Evolutionary conservation across 805 yeast species (phyloP).

Genomic region (Wickerhamomyces alni): DNA sequence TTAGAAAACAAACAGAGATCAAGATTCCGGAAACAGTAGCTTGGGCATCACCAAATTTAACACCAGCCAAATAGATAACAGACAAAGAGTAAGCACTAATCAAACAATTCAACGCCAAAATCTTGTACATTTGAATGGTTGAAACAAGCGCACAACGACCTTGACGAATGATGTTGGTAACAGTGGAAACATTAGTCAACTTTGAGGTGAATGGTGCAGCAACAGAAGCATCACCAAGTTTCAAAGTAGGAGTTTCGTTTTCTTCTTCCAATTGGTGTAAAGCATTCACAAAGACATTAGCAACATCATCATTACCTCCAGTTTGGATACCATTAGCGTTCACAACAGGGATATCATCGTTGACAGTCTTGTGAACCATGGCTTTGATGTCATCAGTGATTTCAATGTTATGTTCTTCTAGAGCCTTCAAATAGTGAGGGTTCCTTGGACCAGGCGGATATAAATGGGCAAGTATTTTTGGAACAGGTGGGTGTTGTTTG

Average conservation of each 20-base stretch:
- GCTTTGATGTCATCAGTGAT: slow-evolving; percentile 69
- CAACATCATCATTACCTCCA: slow-evolving; percentile 35
- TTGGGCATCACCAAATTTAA: slow-evolving; percentile 96
- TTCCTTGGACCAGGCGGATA: slow-evolving; percentile 94
- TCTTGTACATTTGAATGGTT: slow-evolving; percentile 98
- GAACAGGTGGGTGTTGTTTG: slow-evolving; percentile 78
- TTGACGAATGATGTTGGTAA: slow-evolving; percentile 90
- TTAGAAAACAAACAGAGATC: slow-evolving; percentile 88
- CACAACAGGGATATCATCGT: slow-evolving; percentile 27
- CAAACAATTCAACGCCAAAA: slow-evolving; percentile 92
- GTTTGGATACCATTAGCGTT: slow-evolving; percentile 23
- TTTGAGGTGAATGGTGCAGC: slow-evolving; percentile 99
- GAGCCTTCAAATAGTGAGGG: slow-evolving; percentile 80
- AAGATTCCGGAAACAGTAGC: slow-evolving; percentile 94
- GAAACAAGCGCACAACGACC: slow-evolving; percentile 97
- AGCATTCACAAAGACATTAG: slow-evolving; percentile 59
- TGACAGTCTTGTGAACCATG: slow-evolving; percentile 48
- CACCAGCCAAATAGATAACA: slow-evolving; percentile 92
- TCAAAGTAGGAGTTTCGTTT: slow-evolving; percentile 83
- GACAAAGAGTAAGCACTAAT: slow-evolving; percentile 94
- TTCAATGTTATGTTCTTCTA: slow-evolving; percentile 77
- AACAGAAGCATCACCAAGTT: slow-evolving; percentile 96
- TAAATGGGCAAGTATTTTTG: slow-evolving; percentile 82
- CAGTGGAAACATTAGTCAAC: slow-evolving; percentile 85
- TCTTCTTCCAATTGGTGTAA: slow-evolving; percentile 54